Percentiles rank a stretch among this genome's conserved stretches.
Conservation (phyloP, 495 filamentous ascomycete species). For the Aspergillus homomorphus region DNA sequence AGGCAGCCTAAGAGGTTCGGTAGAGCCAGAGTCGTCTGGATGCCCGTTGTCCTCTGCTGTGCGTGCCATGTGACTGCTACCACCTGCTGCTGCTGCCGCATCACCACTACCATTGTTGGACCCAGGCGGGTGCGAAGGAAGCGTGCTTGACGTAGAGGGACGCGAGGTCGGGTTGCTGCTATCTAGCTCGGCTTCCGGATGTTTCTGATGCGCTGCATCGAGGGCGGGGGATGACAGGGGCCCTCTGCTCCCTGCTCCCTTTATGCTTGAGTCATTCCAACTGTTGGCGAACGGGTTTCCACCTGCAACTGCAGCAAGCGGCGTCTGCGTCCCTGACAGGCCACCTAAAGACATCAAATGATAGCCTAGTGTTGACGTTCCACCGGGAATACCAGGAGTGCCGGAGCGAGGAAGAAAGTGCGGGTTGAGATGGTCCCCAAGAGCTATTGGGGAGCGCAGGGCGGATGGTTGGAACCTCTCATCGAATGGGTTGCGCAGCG, state of each 20-base stretch:
- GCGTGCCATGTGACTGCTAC: conserved; percentile 8
- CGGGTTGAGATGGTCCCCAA: conserved; percentile 53
- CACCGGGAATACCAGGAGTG: conserved; percentile 78
- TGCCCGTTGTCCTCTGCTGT: conserved; percentile 13
- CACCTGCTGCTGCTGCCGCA: conserved; percentile 16
- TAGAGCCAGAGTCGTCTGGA: conserved; percentile 25
- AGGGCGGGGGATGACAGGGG: conserved; percentile 13
- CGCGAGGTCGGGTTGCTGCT: conserved; percentile 38
- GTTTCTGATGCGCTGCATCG: conserved; percentile 8
- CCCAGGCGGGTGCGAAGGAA: conserved; percentile 31
- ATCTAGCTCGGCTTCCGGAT: conserved; percentile 33
- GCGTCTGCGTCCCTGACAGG: conserved; percentile 81
- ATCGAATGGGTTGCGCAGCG: conserved; percentile 26
- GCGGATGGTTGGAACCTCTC: conserved; percentile 32
- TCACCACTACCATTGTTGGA: conserved; percentile 22
- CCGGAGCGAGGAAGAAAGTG: conserved; percentile 63
- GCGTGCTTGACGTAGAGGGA: conserved; percentile 43
- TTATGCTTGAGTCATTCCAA: conserved; percentile 43
- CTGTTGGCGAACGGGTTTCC: conserved; percentile 52
- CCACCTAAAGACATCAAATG: conserved; percentile 73
- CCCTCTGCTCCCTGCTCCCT: conserved; percentile 19
- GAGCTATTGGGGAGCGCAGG: conserved; percentile 41
- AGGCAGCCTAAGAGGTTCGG: conserved; percentile 28
- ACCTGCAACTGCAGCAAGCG: conserved; percentile 81
- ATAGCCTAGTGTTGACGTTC: conserved; percentile 85